Evolutionary conservation across 768 basidiomycete species (phyloP), one percentile per base, ranked within the genome.

Genomic region (Mycena crocata): DNA sequence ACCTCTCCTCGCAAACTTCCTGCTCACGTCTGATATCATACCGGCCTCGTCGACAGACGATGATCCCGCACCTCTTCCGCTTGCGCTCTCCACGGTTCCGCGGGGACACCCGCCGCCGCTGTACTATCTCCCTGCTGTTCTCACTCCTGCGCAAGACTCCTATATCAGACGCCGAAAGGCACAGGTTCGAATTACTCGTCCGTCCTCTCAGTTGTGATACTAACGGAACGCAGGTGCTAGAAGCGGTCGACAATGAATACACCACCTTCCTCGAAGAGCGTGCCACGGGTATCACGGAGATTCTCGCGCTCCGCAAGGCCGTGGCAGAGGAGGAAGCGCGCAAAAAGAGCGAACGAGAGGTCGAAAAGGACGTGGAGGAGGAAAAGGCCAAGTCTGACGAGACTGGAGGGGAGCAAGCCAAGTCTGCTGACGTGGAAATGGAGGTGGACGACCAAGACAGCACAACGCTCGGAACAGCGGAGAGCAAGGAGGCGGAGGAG

Each of bases 61-160:
- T 57, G 79, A 80, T 66, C 72, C 79, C 51, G 69, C 77, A 45
- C 72, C 77, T 21, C 75, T 78, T 24, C 75, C 78, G 13, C 68
- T 80, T 55, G 71, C 79, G 26, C 82, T 90, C 46, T 79, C 83
- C 8, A 82, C 82, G 13, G 83, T 85, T 1, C 85, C 86, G 31
- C 85, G 91, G 58, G 82, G 89, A 39, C 91, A 93, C 65, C 93
- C 91, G 10, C 90, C 93, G 24, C 91, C 93, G 5, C 71, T 94
- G 19, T 93, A 90, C 72, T 95, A 93, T 71, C 86, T 93, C 51
- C 93, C 93, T 34, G 87, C 85, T 35, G 79, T 90, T 60, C 84
- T 94, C 24, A 86, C 87, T 0, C 84, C 90, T 24, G 83, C 86
- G 21, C 93, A 95, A 78, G 90, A 91, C 76, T 81, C 84, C 5